Evolutionary conservation across 768 basidiomycete species (phyloP), one percentile per base, ranked within the genome.

Genomic region (Pleurotus cornucopiae): DNA sequence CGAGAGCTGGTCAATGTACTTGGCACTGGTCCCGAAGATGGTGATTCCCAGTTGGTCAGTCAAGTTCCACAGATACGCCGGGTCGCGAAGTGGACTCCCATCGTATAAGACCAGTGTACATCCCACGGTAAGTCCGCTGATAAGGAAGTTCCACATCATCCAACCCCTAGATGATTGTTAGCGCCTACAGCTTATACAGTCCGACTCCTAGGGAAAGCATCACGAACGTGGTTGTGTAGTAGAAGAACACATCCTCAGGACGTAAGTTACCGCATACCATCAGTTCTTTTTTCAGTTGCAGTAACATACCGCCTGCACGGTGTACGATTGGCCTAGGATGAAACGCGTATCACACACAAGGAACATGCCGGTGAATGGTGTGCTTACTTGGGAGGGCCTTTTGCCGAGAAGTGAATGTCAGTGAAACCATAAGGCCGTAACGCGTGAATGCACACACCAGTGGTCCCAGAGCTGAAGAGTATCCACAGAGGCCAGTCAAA

Each of bases 131-230:
- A 92, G 75, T 6, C 80, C 84, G 54, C 81, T 79, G 26, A 88
- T 76, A 37, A 91, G 82, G 68, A 89, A 91, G 65, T 91, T 91
- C 84, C 86, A 92, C 90, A 92, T 91, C 89, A 93, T 92, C 90
- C 89, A 91, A 45, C 88, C 88, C 14, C 88, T 90, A 61, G 6
- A 61, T 57, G 41, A 26, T 56, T 57, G 46, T 46, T 58, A 51
- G 47, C 11, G 49, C 30, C 9, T 34, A 34, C 30, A 34, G 30
- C 30, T 11, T 34, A 39, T 11, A 34, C 1, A 38, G 18, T 38
- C 5, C 13, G 20, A 41, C 48, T 37, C 20, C 5, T 14, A 16
- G 43, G 57, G 41, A 49, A 53, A 34, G 26, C 55, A 7, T 25
- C 49, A 73, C 84, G 62, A 60, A 88, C 87, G 86, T 88, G 46